Conservation (phyloP, 768 basidiomycete genomes). For the Hericium erinaceus region DNA sequence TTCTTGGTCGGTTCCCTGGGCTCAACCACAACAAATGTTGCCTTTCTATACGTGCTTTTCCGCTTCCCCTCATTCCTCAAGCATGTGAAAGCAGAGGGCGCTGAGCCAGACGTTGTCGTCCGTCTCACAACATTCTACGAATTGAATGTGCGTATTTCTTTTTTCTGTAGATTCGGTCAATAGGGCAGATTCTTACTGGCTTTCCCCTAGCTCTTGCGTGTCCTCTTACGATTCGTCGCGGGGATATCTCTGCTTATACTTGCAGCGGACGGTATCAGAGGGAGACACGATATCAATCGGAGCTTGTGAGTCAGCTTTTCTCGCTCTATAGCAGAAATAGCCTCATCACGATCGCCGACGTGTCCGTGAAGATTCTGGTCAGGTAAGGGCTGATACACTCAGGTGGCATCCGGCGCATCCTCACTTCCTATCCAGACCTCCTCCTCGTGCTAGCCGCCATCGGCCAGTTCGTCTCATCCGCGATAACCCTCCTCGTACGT, state of each 20-base stretch:
- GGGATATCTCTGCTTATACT: conserved; percentile 59
- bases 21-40: conserved; percentile 56
- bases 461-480: conserved; percentile 72
- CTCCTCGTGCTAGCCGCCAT: conserved; percentile 63
- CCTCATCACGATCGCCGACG: background rate
- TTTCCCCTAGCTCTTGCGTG: conserved; percentile 46
- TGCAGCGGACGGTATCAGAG: conserved; percentile 53
- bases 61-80: conserved; percentile 65
- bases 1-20: conserved; percentile 62
- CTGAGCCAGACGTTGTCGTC: conserved; percentile 64
- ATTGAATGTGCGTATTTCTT: conserved; percentile 50
- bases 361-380: conserved; percentile 41
- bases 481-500: conserved; percentile 69
- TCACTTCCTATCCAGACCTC: conserved; percentile 38
- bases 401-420: background rate
- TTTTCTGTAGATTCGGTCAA: background rate
- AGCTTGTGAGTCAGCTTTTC: conserved; percentile 37
- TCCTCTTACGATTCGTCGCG: conserved; percentile 70
- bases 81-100: conserved; percentile 64
- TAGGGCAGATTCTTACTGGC: background rate
- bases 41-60: conserved; percentile 62
- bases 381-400: conserved; percentile 29
- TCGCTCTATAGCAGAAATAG: background rate
- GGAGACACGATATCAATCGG: conserved; percentile 37
- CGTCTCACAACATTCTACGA: conserved; percentile 68